Conservation (phyloP, 2,329 filamentous ascomycete species). For the Pestalotiopsis sp. region DNA sequence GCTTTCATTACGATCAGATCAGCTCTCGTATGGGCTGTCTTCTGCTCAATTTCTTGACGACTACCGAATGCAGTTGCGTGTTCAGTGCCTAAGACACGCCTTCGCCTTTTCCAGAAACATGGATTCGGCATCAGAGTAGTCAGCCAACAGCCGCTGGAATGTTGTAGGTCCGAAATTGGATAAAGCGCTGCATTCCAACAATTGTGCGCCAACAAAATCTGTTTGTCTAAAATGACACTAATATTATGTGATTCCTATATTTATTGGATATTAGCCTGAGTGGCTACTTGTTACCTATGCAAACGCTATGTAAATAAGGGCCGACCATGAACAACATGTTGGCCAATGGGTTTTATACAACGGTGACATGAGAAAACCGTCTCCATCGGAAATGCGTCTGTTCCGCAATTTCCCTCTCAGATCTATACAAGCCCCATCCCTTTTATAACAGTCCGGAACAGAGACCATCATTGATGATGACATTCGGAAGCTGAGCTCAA, state of each 20-base stretch:
- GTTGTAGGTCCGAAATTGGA: not conserved
- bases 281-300: not conserved
- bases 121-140: not conserved
- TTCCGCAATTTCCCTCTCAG: not conserved
- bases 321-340: not conserved
- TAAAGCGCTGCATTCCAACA: not conserved
- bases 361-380: not conserved
- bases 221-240: not conserved
- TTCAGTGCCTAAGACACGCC: not conserved
- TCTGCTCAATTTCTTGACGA: not conserved
- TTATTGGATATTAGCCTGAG: not conserved
- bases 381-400: not conserved
- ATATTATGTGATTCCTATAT: not conserved
- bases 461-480: not conserved
- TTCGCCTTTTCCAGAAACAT: not conserved
- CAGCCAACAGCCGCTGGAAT: not conserved
- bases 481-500: not conserved
- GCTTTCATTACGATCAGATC: not conserved
- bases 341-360: not conserved
- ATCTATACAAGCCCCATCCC: not conserved
- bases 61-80: not conserved
- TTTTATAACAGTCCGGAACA: not conserved
- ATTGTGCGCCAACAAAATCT: not conserved
- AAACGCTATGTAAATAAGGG: not conserved
- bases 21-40: not conserved